Base-by-base conservation (phyloP, 257 asterid species). In the Primulina eburnea region DNA sequence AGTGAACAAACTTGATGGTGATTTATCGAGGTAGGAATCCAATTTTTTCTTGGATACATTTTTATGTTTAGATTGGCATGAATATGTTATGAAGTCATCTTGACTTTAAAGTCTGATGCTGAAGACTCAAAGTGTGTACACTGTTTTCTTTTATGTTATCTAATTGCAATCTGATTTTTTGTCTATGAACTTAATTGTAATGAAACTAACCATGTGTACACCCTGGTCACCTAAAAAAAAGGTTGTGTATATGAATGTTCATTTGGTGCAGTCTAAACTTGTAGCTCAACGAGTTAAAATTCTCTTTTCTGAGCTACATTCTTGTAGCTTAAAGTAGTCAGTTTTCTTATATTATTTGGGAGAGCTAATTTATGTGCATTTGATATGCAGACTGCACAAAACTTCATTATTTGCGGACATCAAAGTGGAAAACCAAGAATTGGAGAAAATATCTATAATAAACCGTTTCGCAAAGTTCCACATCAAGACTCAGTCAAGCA, bases 381-480 rank as follows among this genome's bases (percentile, higher is more conserved):
- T 82, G 78, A 50, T 79, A 53, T 83, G 87, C 89, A 92, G 97
- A 78, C 73, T 89, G 88, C 92, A 86, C 38, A 75, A 70, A 73
- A 75, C 67, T 72, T 52, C 77, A 75, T 87, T 93, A 26, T n/a
- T 75, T 63, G 75, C 70, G 57, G 86, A 86, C 67, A 52, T 86
- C 77, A 84, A 81, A 71, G 81, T 82, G 84, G 92, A 83, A 61
- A 65, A 66, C 69, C 91, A 80, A 38, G 96, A 89, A 17, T 68
- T 86, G 77, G 96, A 89, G 61, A 89, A 81, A 75, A 80, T 84
- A 60, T 82, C 95, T 0, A 81, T 80, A 62, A 79, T 87, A 74
- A 87, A 86, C 67, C 88, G 96, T 70, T 83, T 92, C 55, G 95
- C 93, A 8, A 92, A 77, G 85, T 86, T 79, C 73, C 96, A 92